These are phyloP conservation scores for Colletotrichum sublineola DNA, from an alignment of 2,329 filamentous ascomycete genomes.

Conservation along the genomic window DNA sequence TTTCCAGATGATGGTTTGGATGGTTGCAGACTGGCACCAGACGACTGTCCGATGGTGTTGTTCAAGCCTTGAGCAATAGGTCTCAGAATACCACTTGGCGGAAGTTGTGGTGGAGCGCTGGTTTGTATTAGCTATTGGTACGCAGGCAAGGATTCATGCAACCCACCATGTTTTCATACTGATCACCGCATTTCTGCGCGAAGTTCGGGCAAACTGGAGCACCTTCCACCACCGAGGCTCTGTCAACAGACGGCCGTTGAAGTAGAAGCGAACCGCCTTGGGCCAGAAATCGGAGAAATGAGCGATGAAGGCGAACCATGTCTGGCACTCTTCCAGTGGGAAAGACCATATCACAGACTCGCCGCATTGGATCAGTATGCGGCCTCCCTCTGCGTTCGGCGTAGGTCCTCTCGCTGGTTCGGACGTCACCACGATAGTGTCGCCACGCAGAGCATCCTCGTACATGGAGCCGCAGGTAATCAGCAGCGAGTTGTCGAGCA, in stretches of 20 bases:
- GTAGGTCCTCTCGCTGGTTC: slow-evolving; percentile 47
- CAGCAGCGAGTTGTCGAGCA: slow-evolving; percentile 58
- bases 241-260: slow-evolving; percentile 49
- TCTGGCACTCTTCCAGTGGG: slow-evolving; percentile 55
- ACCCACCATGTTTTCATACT: slow-evolving; percentile 37
- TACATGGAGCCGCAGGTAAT: slow-evolving; percentile 58
- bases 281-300: slow-evolving; percentile 61
- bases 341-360: slow-evolving; percentile 56
- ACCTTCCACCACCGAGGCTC: slow-evolving; percentile 49
- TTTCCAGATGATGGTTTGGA: slow-evolving; percentile 10
- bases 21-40: background rate
- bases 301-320: slow-evolving; percentile 59
- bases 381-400: slow-evolving; percentile 36
- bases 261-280: slow-evolving; percentile 52
- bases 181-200: slow-evolving; percentile 45
- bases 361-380: slow-evolving; percentile 53
- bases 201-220: slow-evolving; percentile 45
- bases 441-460: slow-evolving; percentile 50
- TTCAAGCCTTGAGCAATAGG: slow-evolving; percentile 8
- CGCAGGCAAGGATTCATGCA: too few relatives aligned
- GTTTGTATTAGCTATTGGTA: background rate
- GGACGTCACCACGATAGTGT: slow-evolving; percentile 49
- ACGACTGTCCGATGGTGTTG: background rate
- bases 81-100: slow-evolving; percentile 31
- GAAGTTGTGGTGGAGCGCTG: slow-evolving; percentile 36